Conservation (phyloP, 2,329 filamentous ascomycete genomes). For the Fusarium sp. region DNA sequence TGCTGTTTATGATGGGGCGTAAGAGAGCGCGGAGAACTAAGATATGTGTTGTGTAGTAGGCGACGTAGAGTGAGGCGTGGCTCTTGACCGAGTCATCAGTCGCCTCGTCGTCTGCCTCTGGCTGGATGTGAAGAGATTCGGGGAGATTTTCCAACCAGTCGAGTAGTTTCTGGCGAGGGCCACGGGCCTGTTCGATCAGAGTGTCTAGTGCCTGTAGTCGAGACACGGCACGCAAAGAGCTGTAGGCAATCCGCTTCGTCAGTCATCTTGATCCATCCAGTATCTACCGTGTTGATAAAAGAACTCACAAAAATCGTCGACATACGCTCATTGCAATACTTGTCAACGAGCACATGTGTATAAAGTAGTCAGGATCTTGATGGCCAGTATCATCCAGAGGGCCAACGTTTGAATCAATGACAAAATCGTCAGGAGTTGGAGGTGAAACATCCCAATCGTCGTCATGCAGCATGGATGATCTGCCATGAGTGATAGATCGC, state of each 20-base stretch:
- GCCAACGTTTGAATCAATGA: neutral
- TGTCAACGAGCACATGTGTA: neutral
- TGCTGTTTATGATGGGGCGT: neutral
- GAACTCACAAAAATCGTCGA: neutral
- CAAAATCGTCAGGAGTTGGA: neutral
- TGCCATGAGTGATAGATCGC: conserved; percentile 31
- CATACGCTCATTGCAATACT: neutral
- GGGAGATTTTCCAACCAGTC: neutral
- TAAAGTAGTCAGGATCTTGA: neutral
- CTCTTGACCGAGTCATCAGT: neutral
- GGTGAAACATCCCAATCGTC: conserved; percentile 32
- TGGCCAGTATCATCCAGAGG: neutral
- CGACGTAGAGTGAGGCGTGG: neutral
- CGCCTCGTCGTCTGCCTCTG: neutral
- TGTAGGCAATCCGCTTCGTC: neutral
- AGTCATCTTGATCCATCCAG: neutral
- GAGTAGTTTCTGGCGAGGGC: neutral
- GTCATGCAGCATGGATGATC: conserved; percentile 22
- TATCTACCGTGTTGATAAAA: neutral
- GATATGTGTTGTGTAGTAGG: neutral
- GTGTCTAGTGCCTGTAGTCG: neutral
- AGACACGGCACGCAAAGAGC: neutral
- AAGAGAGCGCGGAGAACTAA: neutral
- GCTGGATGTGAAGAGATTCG: neutral
- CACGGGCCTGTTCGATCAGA: neutral